These are phyloP conservation scores for Mortierella sp. DNA, from an alignment of 371 early-diverging fungal species.

Conservation along the genomic window DNA sequence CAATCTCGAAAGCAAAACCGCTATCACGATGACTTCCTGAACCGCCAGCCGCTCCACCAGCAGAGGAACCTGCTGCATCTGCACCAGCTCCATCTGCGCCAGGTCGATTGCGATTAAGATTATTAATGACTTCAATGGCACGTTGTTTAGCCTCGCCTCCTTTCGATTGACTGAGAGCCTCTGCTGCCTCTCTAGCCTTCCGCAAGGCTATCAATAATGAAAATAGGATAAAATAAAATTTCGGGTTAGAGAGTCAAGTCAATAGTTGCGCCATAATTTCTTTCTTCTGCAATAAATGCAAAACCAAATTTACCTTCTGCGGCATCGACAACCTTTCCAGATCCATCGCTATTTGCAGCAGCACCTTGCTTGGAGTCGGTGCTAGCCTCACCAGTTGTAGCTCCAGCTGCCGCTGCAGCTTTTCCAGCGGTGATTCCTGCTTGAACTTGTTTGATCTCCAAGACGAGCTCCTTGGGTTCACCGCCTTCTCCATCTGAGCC, in stretches of 20 bases:
- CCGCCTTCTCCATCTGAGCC: constrained; percentile 76
- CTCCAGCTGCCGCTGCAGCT: constrained; percentile 66
- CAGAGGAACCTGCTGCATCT: constrained; percentile 58
- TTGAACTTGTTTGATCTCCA: constrained; percentile 62
- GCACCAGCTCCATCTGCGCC: constrained; percentile 28
- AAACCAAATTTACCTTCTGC: constrained; percentile 11
- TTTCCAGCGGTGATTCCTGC: constrained; percentile 70
- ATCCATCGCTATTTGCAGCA: constrained; percentile 7
- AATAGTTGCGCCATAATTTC: too few species aligned
- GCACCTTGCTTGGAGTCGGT: constrained; percentile 57
- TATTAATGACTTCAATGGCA: constrained; percentile 52
- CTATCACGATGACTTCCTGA: constrained; percentile 52
- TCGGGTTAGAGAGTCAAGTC: not conserved
- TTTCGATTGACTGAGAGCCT: constrained; percentile 32
- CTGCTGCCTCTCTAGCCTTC: constrained; percentile 45
- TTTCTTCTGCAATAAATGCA: too few species aligned
- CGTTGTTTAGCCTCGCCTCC: constrained; percentile 55
- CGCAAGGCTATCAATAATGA: constrained; percentile 27
- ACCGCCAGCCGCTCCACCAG: constrained; percentile 57
- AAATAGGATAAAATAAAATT: not conserved
- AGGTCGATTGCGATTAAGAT: constrained; percentile 41
- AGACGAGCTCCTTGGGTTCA: constrained; percentile 46
- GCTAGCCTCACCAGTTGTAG: constrained; percentile 61
- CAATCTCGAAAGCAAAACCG: constrained; percentile 86
- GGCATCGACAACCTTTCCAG: constrained; percentile 8